These are phyloP conservation scores for Ambrosia artemisiifolia DNA, from an alignment of 129 eudicot species.

Conservation along the genomic window DNA sequence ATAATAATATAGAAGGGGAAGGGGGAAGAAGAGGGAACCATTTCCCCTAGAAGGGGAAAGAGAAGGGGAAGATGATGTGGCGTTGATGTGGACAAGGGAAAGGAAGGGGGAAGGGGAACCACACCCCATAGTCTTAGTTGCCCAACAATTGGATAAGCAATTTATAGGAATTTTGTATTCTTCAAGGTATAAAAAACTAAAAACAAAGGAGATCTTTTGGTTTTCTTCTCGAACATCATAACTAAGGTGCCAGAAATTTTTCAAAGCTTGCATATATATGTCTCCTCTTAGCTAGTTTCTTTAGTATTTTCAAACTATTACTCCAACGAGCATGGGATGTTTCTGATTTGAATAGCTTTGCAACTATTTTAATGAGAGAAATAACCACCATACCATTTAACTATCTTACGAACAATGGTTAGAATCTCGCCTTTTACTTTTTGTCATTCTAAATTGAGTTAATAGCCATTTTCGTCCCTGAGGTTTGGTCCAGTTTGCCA, in stretches of 20 bases:
- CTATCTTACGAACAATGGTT: not conserved
- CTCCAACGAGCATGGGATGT: not conserved
- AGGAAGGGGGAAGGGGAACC: no score
- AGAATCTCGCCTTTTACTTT: not conserved
- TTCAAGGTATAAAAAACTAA: not conserved
- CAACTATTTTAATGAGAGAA: not conserved
- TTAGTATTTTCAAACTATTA: not conserved
- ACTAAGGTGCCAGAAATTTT: not conserved
- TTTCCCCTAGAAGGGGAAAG: no score
- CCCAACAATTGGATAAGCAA: slow-evolving; percentile 6
- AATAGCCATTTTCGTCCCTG: no score
- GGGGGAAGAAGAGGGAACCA: no score
- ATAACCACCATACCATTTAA: not conserved
- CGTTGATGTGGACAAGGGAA: no score
- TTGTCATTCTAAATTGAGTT: no score
- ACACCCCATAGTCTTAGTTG: no score
- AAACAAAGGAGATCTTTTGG: slow-evolving; percentile 7
- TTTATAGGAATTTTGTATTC: not conserved
- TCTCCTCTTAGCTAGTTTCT: not conserved
- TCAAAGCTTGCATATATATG: not conserved
- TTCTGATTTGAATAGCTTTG: not conserved
- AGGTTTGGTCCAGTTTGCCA: no score
- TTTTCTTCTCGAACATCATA: not conserved
- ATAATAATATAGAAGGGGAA: no score
- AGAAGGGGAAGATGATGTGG: no score